Conservation (phyloP, 2,329 filamentous ascomycete species). For the Hysterium pulicare region DNA sequence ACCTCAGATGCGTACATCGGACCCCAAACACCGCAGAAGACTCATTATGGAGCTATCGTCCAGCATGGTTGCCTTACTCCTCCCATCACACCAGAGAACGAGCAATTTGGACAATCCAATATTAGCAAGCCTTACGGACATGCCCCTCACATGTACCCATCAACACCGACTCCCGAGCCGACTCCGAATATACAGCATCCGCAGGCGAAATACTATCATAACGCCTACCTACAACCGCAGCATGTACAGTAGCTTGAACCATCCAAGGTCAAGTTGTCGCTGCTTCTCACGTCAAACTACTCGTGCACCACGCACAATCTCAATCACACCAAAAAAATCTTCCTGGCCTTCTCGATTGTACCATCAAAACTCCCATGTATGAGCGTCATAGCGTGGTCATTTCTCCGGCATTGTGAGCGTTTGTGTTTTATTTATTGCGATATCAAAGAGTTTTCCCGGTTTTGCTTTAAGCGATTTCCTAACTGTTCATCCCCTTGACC, state of each 20-base stretch:
- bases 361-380: constrained; percentile 35
- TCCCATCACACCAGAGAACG: constrained; percentile 74
- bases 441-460: constrained; percentile 30
- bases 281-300: constrained; percentile 16
- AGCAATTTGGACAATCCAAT: constrained; percentile 32
- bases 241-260: constrained; percentile 26
- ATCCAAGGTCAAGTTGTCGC: constrained; percentile 2
- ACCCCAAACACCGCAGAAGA: constrained; percentile 78
- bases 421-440: constrained; percentile 29
- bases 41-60: constrained; percentile 59
- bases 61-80: constrained; percentile 78
- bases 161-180: constrained; percentile 38
- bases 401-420: constrained; percentile 37
- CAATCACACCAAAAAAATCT: constrained; percentile 4
- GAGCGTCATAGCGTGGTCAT: constrained; percentile 39
- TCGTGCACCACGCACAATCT: constrained; percentile 6
- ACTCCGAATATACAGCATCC: constrained; percentile 27
- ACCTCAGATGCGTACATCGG: constrained; percentile 49
- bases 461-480: constrained; percentile 33
- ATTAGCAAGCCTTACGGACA: constrained; percentile 26
- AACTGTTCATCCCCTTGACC: constrained; percentile 27
- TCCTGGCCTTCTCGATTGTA: constrained; percentile 30
- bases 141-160: constrained; percentile 26
- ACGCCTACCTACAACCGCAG: constrained; percentile 34
- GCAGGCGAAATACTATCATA: constrained; percentile 33